Base-by-base conservation (phyloP, 108 stramenopile genomes). In the Pelagomonas calceolata region DNA sequence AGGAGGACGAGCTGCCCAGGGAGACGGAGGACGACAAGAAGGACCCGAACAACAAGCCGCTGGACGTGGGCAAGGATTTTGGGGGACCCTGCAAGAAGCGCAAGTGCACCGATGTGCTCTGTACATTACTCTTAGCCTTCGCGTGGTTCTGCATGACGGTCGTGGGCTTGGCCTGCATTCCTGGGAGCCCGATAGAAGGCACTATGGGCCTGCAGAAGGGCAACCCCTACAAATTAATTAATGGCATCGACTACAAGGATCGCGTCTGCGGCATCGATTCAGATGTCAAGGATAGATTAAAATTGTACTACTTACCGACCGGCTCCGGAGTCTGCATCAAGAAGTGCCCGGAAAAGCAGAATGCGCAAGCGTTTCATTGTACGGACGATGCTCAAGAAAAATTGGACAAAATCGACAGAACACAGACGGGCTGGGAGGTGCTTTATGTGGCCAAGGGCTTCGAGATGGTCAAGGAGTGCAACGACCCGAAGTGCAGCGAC, bases 231-330 rank as follows among this genome's bases (percentile, higher is more conserved):
- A 73, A 82, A 0, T 63, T 85, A 12, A 65, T 78, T 37, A 83
- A 83, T 46, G 84, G 79, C n/a, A 83, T 85, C 32, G 84, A 85
- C 70, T 82, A 84, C 69, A n/a, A 67, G 17, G 82, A 82, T 0
- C 35, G 68, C 12, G 70, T 85, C 35, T 85, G 84, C 36, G 84
- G 84, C 66, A 64, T 80, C 29, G 66, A 75, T 51, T 26, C 37
- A 7, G 69, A 26, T 4, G 76, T 80, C 16, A 51, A 79, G 63
- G 44, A 30, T 26, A 68, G 37, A 46, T 43, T 36, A 32, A 78
- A 78, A 21, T 67, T 76, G 29, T 78, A 78, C 76, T 78, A 78
- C 76, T 68, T 78, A 12, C 35, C 34, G 65, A 1, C 9, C 65
- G 65, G 32, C 32, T 32, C 32, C 10, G 65, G 31, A 7, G 64